Percentiles rank a stretch among this genome's conserved stretches.
Evolutionary conservation across 176 grass and related monocot species (phyloP).

Genomic region (Oryza glaberrima): DNA sequence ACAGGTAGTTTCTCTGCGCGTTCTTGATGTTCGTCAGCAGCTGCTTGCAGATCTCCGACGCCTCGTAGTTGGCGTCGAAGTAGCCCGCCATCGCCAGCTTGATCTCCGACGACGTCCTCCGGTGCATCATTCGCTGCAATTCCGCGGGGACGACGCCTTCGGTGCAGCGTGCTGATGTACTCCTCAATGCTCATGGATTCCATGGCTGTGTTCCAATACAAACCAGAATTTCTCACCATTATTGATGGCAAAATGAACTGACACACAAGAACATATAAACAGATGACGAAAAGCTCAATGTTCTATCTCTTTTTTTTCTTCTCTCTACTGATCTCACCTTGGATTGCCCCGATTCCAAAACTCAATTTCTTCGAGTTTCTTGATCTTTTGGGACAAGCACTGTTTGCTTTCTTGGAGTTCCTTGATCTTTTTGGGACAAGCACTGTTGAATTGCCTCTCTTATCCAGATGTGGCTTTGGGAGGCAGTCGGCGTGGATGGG

Average conservation of each 20-base stretch:
- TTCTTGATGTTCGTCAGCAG: constrained; percentile 48
- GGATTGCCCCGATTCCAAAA: not conserved
- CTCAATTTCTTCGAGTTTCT: too few relatives aligned
- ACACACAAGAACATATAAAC: not conserved
- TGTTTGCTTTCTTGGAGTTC: not conserved
- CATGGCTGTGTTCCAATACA: too few relatives aligned
- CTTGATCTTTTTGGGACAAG: constrained; percentile 18
- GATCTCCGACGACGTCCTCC: constrained; percentile 22
- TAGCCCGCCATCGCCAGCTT: constrained; percentile 35
- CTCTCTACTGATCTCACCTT: constrained; percentile 6
- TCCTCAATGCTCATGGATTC: constrained; percentile 20
- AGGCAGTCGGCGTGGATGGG: too few relatives aligned
- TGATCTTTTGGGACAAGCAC: too few relatives aligned
- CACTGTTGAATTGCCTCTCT: constrained; percentile 11
- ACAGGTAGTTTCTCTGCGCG: constrained; percentile 40
- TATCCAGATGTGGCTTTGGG: not conserved
- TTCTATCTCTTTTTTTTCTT: not conserved
- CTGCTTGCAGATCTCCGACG: constrained; percentile 47
- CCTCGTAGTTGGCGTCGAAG: constrained; percentile 53
- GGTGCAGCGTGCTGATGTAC: constrained; percentile 39
- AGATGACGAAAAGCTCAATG: not conserved
- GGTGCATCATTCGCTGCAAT: constrained; percentile 21
- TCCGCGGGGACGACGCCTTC: constrained; percentile 7
- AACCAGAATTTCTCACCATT: not conserved
- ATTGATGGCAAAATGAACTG: too few relatives aligned